Conservation (phyloP, 2,329 filamentous ascomycete genomes). For the Plectosphaerella sp. region DNA sequence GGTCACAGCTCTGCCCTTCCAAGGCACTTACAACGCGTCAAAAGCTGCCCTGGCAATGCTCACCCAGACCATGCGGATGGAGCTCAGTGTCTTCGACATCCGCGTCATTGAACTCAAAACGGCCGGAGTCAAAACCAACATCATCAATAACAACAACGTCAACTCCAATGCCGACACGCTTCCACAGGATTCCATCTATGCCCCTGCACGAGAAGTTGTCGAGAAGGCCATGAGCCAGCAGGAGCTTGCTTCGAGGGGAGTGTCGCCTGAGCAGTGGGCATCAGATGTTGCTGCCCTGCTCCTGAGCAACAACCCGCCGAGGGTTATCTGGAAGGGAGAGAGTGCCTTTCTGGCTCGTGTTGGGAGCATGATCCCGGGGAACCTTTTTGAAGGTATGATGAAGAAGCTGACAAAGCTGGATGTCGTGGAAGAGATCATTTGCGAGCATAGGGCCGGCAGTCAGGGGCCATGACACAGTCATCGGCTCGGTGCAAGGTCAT, state of each 20-base stretch:
- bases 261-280: conserved; percentile 16
- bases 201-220: conserved; percentile 12
- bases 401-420: conserved; percentile 18
- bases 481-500: too few species aligned
- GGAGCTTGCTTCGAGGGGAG: conserved; percentile 4
- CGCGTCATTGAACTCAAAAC: conserved; percentile 17
- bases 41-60: conserved; percentile 18
- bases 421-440: conserved; percentile 14
- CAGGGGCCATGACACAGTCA: too few species aligned
- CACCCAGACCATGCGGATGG: conserved; percentile 18
- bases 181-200: conserved; percentile 18
- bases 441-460: too few species aligned
- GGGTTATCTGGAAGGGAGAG: conserved; percentile 17
- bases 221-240: conserved; percentile 17
- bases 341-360: conserved; percentile 11
- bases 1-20: conserved; percentile 3
- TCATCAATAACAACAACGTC: conserved; percentile 9
- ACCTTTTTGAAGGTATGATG: conserved; percentile 12
- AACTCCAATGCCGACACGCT: conserved; percentile 8
- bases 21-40: conserved; percentile 16
- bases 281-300: conserved; percentile 12
- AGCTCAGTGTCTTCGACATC: conserved; percentile 20
- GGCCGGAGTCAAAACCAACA: conserved; percentile 7
- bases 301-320: conserved; percentile 12
- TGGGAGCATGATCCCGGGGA: conserved; percentile 11